Percentiles rank a stretch among this genome's conserved stretches.
phyloP scores from a whole-genome alignment of 768 basidiomycete species.

The Lactarius evosmus region DNA sequence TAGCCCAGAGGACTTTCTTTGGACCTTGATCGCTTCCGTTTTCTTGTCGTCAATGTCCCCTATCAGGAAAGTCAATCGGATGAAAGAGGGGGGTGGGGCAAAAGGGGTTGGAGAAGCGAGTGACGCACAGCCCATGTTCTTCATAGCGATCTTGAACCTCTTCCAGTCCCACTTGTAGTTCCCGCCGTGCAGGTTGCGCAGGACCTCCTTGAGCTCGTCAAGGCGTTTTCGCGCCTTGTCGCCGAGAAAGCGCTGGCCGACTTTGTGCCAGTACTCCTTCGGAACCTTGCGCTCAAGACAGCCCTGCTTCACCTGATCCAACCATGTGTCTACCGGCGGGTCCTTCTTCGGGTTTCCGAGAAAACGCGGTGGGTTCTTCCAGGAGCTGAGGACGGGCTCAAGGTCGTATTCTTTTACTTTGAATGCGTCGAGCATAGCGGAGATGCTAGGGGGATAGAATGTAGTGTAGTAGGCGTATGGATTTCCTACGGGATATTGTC shows the following conservation, averaged over 20 bases:
- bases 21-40: constrained; percentile 61
- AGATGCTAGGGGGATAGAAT: not conserved
- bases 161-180: constrained; percentile 84
- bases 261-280: constrained; percentile 80
- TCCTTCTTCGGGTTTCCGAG: constrained; percentile 68
- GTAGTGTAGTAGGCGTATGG: not conserved
- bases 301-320: constrained; percentile 67
- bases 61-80: constrained; percentile 31
- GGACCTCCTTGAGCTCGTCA: constrained; percentile 67
- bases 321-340: constrained; percentile 66
- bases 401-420: constrained; percentile 77
- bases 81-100: not conserved
- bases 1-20: constrained; percentile 47
- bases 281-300: constrained; percentile 68
- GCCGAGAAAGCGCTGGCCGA: constrained; percentile 73
- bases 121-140: constrained; percentile 75
- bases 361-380: constrained; percentile 66
- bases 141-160: constrained; percentile 73
- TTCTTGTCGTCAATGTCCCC: constrained; percentile 63
- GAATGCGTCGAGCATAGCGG: constrained; percentile 63
- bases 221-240: constrained; percentile 66
- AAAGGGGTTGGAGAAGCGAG: not conserved
- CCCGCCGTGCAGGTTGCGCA: constrained; percentile 70
- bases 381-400: constrained; percentile 59
- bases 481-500: constrained; percentile 14